phyloP scores from a whole-genome alignment of 1,139 yeast species.

The Debaryomyces fabryi region DNA sequence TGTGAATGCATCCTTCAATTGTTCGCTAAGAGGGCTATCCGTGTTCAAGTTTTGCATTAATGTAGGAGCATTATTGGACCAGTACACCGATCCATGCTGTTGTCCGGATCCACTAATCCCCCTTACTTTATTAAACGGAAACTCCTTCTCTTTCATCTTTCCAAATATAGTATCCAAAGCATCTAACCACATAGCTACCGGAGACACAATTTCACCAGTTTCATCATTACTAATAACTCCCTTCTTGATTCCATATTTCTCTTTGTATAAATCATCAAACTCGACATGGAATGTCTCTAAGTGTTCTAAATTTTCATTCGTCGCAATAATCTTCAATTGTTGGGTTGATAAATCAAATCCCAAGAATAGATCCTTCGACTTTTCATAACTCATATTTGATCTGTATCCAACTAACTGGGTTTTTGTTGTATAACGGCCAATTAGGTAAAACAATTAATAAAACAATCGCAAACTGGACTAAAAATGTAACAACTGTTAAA shows the following conservation, averaged over 20 bases:
- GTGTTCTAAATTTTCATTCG: conserved; percentile 55
- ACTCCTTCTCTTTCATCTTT: conserved; percentile 52
- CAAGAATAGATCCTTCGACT: conserved; percentile 41
- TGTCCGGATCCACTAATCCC: conserved; percentile 88
- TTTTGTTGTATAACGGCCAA: conserved; percentile 53
- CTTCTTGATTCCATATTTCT: conserved; percentile 59
- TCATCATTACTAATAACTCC: conserved; percentile 65
- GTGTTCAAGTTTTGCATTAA: conserved; percentile 36
- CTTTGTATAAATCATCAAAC: conserved; percentile 65
- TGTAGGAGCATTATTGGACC: conserved; percentile 56
- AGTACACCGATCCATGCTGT: conserved; percentile 89
- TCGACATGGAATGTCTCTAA: conserved; percentile 65
- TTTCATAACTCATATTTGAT: conserved; percentile 29
- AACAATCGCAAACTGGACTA: conserved; percentile 33
- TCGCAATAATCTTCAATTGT: conserved; percentile 76
- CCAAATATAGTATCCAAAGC: conserved; percentile 69
- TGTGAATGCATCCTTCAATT: conserved; percentile 56
- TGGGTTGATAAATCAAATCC: conserved; percentile 93
- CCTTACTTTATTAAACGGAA: conserved; percentile 62
- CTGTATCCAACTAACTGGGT: conserved; percentile 47
- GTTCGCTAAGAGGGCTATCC: conserved; percentile 40
- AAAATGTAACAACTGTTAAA: conserved; percentile 39
- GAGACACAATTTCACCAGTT: conserved; percentile 67
- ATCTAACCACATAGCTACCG: conserved; percentile 88
- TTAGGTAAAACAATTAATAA: conserved; percentile 54